These are phyloP conservation scores for Pseudozyma sp. DNA, from an alignment of 1,284 basidiomycete species.

Conservation along the genomic window DNA sequence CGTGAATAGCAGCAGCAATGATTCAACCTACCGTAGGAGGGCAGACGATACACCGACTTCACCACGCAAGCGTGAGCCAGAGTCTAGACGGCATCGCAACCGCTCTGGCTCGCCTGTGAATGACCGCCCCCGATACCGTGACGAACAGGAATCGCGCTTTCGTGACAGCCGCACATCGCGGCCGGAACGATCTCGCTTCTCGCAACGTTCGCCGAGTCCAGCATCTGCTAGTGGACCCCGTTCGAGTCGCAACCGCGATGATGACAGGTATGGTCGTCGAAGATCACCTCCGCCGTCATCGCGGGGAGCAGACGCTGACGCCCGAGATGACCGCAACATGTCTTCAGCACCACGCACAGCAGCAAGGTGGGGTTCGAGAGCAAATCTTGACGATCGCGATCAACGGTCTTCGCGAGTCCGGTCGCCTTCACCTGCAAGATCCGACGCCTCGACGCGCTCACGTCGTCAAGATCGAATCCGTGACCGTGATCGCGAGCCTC, in stretches of 20 bases:
- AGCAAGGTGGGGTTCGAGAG: slow-evolving; percentile 20
- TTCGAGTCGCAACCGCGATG: slow-evolving; percentile 7
- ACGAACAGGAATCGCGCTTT: slow-evolving; percentile 13
- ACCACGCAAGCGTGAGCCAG: slow-evolving; percentile 19
- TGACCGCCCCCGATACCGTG: slow-evolving; percentile 8
- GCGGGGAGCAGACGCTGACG: slow-evolving; percentile 7
- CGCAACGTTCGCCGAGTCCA: slow-evolving; percentile 28
- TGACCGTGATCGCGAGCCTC: slow-evolving; percentile 12
- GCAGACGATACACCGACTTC: slow-evolving; percentile 18
- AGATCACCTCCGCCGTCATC: slow-evolving; percentile 13
- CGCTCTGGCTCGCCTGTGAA: background rate
- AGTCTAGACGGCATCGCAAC: background rate
- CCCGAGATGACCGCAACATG: background rate
- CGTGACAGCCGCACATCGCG: slow-evolving; percentile 11
- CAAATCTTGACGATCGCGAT: slow-evolving; percentile 12
- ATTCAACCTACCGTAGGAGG: slow-evolving; percentile 6
- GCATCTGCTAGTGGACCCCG: slow-evolving; percentile 1
- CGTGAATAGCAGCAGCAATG: slow-evolving; percentile 1
- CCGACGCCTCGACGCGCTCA: slow-evolving; percentile 22
- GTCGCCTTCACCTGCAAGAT: slow-evolving; percentile 30
- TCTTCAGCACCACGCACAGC: background rate
- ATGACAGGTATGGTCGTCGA: slow-evolving; percentile 21
- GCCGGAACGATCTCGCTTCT: slow-evolving; percentile 18
- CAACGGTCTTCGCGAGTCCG: slow-evolving; percentile 7
- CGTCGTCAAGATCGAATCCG: slow-evolving; percentile 1